Evolutionary conservation across 2,329 filamentous ascomycete species (phyloP), one percentile per base, ranked within the genome.

Genomic region (Cryphonectria radicalis): DNA sequence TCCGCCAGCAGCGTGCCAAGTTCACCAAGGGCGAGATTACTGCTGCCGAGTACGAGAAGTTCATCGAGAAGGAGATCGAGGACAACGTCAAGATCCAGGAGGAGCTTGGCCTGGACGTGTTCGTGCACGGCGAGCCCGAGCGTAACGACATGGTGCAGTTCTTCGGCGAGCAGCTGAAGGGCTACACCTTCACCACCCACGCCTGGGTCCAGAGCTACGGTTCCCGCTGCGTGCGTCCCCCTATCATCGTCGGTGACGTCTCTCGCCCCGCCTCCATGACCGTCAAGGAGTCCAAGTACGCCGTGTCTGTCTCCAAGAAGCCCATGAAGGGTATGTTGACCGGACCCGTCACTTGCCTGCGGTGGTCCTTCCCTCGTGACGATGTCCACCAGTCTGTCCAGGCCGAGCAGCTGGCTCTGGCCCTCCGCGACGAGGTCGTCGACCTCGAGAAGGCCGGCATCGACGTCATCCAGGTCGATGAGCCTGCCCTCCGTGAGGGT

Each of bases 321-420:
- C 95, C 96, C 85, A 98, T 99, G 96, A 99, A 99, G 93, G 96
- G 96, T 84, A 99, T 99, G 96, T 91, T 99, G 82, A 99, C 96
- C 84, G 96, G 96, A 73, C 96, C 96, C 78, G 97, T 99, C 87
- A 99, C 96, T 80, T 99, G 96, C 87, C 88, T 99, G 79, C 92
- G 96, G 84, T 99, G 96, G 96, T 99, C 96, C 74, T 99, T 98
- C 93, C 96, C 96, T 79, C 96, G 96, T 93, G 95, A 98, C 82
- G 96, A 99, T 81, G 93, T 99, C 75, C 96, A 99, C 89, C 96
- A 99, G 89, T 98, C 95, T 72, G 92, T 98, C 79, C 96, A 99
- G 88, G 96, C 96, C 81, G 93, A 98, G 88, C 96, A 99, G 89
- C 93, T 99, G 79, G 96, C 95, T 83, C 92, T 99, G 79, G 96